Evolutionary conservation across 1,284 basidiomycete species (phyloP).

Genomic region (Abortiporus biennis): DNA sequence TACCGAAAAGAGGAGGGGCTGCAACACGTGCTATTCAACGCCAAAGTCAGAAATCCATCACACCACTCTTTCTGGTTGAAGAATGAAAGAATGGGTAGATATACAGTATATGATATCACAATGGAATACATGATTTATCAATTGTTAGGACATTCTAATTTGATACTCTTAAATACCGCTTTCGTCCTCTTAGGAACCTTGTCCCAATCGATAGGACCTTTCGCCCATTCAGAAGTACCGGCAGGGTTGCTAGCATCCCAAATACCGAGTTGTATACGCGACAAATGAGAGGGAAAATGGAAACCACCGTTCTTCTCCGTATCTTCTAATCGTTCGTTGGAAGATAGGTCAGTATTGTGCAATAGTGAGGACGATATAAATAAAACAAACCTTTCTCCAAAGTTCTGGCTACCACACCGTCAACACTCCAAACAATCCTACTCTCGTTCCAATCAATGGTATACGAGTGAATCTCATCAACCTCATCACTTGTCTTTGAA

Average conservation of each 20-base stretch:
- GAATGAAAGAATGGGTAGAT: too few relatives aligned
- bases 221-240: slow-evolving; percentile 41
- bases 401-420: slow-evolving; percentile 31
- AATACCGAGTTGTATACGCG: slow-evolving; percentile 36
- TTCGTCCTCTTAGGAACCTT: slow-evolving; percentile 26
- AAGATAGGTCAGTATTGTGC: neutral
- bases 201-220: slow-evolving; percentile 40
- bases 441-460: slow-evolving; percentile 37
- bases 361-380: neutral
- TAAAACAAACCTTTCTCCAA: slow-evolving; percentile 28
- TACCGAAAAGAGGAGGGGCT: too few relatives aligned
- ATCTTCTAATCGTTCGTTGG: slow-evolving; percentile 18
- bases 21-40: too few relatives aligned
- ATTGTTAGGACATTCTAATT: slow-evolving; percentile 34
- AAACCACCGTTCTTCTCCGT: slow-evolving; percentile 30
- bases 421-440: slow-evolving; percentile 37
- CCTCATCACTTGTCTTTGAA: slow-evolving; percentile 13
- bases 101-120: too few relatives aligned
- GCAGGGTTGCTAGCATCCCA: slow-evolving; percentile 41
- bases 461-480: slow-evolving; percentile 29
- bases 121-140: too few relatives aligned
- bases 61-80: too few relatives aligned
- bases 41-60: too few relatives aligned
- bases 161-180: slow-evolving; percentile 33
- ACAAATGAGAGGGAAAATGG: slow-evolving; percentile 32